These are phyloP conservation scores for Plasmodium sp. DNA, from an alignment of 169 alveolate species.

Conservation along the genomic window DNA sequence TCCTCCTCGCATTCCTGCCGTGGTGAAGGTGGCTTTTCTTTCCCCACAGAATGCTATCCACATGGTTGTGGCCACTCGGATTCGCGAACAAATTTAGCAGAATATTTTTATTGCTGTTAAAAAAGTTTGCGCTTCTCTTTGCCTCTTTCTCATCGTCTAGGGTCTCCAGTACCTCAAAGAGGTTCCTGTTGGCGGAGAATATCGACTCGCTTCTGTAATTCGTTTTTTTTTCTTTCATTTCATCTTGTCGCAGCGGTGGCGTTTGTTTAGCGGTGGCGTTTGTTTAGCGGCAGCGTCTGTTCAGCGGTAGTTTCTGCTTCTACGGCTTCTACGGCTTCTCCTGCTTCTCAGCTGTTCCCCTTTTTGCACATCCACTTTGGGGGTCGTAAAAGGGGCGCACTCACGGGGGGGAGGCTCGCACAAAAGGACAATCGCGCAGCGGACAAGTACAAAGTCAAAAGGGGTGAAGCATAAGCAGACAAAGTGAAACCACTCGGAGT, in stretches of 20 bases:
- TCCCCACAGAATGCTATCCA: neutral
- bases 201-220: slow-evolving; percentile 61
- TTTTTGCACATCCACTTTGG: neutral
- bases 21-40: neutral
- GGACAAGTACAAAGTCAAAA: neutral
- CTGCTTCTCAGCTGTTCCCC: neutral
- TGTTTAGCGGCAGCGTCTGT: neutral
- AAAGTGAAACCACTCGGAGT: neutral
- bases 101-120: slow-evolving; percentile 56
- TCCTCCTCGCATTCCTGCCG: neutral
- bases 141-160: slow-evolving; percentile 71
- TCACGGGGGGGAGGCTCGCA: neutral
- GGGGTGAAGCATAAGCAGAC: neutral
- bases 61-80: slow-evolving; percentile 19
- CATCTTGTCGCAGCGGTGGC: slow-evolving; percentile 40
- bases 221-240: slow-evolving; percentile 64
- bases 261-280: neutral
- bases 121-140: slow-evolving; percentile 53
- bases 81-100: slow-evolving; percentile 26
- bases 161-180: slow-evolving; percentile 46
- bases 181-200: slow-evolving; percentile 9
- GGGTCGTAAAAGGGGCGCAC: neutral
- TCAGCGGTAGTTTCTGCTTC: neutral
- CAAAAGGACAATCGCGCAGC: neutral
- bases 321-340: neutral